Conservation (phyloP, 148 eudicot species). For the Rhododendron mucronatum region DNA sequence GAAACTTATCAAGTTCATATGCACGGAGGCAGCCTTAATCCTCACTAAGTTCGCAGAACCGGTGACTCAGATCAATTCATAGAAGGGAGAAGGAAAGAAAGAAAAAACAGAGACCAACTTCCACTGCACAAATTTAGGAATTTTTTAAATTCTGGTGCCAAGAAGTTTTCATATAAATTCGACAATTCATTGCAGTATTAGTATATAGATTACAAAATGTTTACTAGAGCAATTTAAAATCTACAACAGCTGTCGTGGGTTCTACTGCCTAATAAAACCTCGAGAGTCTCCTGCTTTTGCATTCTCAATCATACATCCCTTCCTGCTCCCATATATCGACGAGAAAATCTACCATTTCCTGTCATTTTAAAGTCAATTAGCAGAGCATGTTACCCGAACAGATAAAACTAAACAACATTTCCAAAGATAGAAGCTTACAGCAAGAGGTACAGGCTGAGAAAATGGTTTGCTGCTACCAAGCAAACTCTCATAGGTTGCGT, state of each 20-base stretch:
- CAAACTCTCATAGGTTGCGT: slow-evolving; percentile 66
- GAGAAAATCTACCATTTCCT: slow-evolving; percentile 90
- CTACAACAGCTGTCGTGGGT: slow-evolving; percentile 6
- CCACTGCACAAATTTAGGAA: neutral
- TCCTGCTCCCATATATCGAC: slow-evolving; percentile 87
- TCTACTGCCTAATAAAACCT: neutral
- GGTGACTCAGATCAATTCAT: neutral
- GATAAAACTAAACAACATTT: neutral
- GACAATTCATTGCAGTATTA: neutral
- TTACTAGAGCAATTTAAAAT: neutral
- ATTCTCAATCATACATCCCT: slow-evolving; percentile 70
- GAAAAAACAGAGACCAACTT: neutral
- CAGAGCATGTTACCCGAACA: neutral
- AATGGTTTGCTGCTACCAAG: slow-evolving; percentile 68
- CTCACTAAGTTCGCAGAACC: neutral
- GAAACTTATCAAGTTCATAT: no score
- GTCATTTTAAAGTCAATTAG: neutral
- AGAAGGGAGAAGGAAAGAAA: neutral
- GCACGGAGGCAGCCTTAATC: no score
- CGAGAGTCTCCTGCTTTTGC: neutral
- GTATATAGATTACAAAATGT: neutral
- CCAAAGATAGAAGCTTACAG: slow-evolving; percentile 39
- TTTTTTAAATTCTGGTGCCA: neutral
- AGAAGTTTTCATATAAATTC: neutral
- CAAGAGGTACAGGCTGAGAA: slow-evolving; percentile 62